Evolutionary conservation across 805 yeast genomes (phyloP).

Genomic region (Yamadazyma kitorensis): DNA sequence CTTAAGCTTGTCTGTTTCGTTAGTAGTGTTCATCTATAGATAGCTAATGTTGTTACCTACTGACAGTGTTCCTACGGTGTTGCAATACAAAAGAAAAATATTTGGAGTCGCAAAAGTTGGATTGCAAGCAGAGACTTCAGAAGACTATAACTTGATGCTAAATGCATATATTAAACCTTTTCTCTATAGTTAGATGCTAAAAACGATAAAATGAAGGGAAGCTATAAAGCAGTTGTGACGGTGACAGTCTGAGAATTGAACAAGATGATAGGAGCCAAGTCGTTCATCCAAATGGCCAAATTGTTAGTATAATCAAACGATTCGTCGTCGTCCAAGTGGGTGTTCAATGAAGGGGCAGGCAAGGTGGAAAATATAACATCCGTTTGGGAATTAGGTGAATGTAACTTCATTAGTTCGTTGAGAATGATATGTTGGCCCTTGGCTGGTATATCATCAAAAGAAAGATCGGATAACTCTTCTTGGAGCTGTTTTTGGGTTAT

Average conservation of each 20-base stretch:
- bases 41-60: slow-evolving; percentile 5
- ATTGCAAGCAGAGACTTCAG: no score
- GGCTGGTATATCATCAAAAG: slow-evolving; percentile 88
- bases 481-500: slow-evolving; percentile 35
- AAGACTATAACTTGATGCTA: no score
- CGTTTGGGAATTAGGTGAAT: slow-evolving; percentile 52
- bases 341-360: slow-evolving; percentile 84
- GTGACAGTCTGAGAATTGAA: slow-evolving; percentile 93
- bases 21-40: slow-evolving; percentile 13
- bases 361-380: slow-evolving; percentile 83
- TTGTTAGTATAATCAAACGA: slow-evolving; percentile 74
- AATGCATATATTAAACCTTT: no score
- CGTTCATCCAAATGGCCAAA: slow-evolving; percentile 76
- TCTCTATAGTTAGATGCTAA: no score
- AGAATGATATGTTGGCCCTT: slow-evolving; percentile 85
- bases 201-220: no score
- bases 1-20: slow-evolving; percentile 30
- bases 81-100: background rate
- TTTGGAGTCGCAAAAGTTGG: no score
- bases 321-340: slow-evolving; percentile 66
- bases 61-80: background rate
- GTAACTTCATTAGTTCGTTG: slow-evolving; percentile 74
- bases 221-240: slow-evolving; percentile 83
- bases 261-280: slow-evolving; percentile 76
- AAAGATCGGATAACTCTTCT: slow-evolving; percentile 35